These are phyloP conservation scores for Cyathus striatus DNA, from an alignment of 768 basidiomycete species.

Conservation along the genomic window DNA sequence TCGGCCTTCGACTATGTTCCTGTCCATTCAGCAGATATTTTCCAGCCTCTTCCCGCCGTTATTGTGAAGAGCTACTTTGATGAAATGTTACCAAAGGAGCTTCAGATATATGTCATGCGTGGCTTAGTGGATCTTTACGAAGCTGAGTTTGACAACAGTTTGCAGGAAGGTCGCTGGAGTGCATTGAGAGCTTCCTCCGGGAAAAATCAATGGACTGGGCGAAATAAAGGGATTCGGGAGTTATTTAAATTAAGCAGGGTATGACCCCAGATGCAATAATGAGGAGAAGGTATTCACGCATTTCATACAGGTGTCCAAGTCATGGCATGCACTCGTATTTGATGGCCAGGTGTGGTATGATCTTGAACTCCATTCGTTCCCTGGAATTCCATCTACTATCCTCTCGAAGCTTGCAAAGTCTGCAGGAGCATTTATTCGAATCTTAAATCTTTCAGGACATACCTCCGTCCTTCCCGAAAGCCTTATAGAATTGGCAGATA, in stretches of 20 bases:
- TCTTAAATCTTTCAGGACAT: conserved; percentile 63
- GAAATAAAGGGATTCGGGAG: conserved; percentile 69
- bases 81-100: conserved; percentile 64
- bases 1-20: conserved; percentile 60
- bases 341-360: conserved; percentile 86
- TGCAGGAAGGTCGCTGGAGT: conserved; percentile 52
- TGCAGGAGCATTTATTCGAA: conserved; percentile 61
- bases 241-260: conserved; percentile 79
- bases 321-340: conserved; percentile 70
- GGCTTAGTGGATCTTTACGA: conserved; percentile 55
- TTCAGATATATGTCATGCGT: conserved; percentile 56
- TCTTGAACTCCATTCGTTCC: conserved; percentile 60
- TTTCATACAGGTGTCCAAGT: conserved; percentile 63
- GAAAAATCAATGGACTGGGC: conserved; percentile 70
- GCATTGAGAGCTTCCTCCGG: conserved; percentile 54
- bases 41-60: conserved; percentile 43
- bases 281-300: too few species aligned
- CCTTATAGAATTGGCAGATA: conserved; percentile 48
- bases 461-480: conserved; percentile 39
- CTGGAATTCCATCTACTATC: conserved; percentile 44
- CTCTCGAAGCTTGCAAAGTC: conserved; percentile 46
- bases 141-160: conserved; percentile 43
- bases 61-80: conserved; percentile 65
- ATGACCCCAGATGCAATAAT: conserved; percentile 22
- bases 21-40: conserved; percentile 40